A percentile compares a stretch with the other conserved stretches of the same genome.
phyloP scores from a whole-genome alignment of 768 basidiomycete genomes.

The Russula emetica region DNA sequence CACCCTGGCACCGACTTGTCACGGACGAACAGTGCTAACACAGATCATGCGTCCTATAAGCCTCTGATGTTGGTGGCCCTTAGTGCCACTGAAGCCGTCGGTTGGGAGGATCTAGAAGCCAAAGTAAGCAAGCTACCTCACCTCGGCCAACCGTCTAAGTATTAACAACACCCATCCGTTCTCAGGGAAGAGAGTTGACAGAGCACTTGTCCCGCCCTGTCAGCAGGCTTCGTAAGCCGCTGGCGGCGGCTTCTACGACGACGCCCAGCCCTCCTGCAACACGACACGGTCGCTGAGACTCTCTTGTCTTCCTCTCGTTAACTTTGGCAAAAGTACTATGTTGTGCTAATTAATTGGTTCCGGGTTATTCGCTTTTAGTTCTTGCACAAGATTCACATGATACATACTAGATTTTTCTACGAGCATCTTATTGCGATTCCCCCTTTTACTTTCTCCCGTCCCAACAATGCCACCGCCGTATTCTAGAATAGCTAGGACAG shows the following conservation, averaged over 20 bases:
- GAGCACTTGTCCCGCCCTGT: constrained; percentile 37
- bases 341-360: constrained; percentile 9
- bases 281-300: constrained; percentile 29
- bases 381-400: constrained; percentile 3
- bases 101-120: constrained; percentile 61
- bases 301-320: background rate
- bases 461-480: constrained; percentile 6
- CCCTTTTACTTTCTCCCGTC: background rate
- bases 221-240: constrained; percentile 36
- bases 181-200: constrained; percentile 35
- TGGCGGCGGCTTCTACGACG: constrained; percentile 22
- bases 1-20: constrained; percentile 24
- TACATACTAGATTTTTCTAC: constrained; percentile 9
- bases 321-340: constrained; percentile 15
- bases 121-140: constrained; percentile 45
- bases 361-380: constrained; percentile 5
- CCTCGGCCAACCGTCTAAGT: background rate
- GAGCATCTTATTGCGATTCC: background rate
- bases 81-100: constrained; percentile 53
- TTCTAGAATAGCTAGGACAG: constrained; percentile 16
- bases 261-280: constrained; percentile 20
- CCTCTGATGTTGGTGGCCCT: constrained; percentile 70
- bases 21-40: constrained; percentile 22
- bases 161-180: background rate
- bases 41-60: constrained; percentile 29